These are phyloP conservation scores for Trypanosoma platydactyli DNA, from an alignment of 208 protist genomes.

Conservation along the genomic window DNA sequence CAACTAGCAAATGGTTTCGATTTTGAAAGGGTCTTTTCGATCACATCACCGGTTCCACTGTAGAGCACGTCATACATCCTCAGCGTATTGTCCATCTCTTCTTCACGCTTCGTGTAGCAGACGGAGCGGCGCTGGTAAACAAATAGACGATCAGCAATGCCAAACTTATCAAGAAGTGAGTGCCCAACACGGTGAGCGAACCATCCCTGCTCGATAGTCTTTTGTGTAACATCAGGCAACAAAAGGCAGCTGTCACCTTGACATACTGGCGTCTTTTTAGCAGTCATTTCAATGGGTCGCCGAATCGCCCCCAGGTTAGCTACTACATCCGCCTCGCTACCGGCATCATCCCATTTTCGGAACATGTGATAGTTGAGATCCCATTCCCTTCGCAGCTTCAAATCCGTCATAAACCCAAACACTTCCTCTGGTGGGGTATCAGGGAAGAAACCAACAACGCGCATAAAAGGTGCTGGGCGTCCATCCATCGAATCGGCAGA, in stretches of 20 bases:
- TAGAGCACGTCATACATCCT: slow-evolving; percentile 60
- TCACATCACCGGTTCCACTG: slow-evolving; percentile 31
- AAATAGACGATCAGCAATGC: slow-evolving; percentile 54
- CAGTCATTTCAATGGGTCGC: slow-evolving; percentile 33
- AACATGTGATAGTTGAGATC: slow-evolving; percentile 66
- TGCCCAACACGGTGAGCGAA: slow-evolving; percentile 54
- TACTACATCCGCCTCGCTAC: neutral
- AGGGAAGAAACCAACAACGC: slow-evolving; percentile 57
- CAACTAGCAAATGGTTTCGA: slow-evolving; percentile 19
- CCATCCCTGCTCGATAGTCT: slow-evolving; percentile 42
- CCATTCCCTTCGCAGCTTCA: slow-evolving; percentile 43
- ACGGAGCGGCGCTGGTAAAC: slow-evolving; percentile 49
- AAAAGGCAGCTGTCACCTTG: slow-evolving; percentile 35
- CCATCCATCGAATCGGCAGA: slow-evolving; percentile 17
- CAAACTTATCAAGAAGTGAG: slow-evolving; percentile 38
- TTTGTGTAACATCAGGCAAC: slow-evolving; percentile 32
- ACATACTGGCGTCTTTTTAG: slow-evolving; percentile 32
- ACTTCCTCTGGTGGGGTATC: slow-evolving; percentile 31
- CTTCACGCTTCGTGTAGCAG: slow-evolving; percentile 22
- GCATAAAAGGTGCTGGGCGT: slow-evolving; percentile 44
- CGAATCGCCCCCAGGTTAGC: slow-evolving; percentile 11
- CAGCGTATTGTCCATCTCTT: neutral
- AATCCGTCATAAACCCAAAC: slow-evolving; percentile 45
- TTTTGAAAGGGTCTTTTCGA: slow-evolving; percentile 5
- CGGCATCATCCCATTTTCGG: slow-evolving; percentile 26